Conservation (phyloP, 495 filamentous ascomycete genomes). For the Neurospora cerealis region DNA sequence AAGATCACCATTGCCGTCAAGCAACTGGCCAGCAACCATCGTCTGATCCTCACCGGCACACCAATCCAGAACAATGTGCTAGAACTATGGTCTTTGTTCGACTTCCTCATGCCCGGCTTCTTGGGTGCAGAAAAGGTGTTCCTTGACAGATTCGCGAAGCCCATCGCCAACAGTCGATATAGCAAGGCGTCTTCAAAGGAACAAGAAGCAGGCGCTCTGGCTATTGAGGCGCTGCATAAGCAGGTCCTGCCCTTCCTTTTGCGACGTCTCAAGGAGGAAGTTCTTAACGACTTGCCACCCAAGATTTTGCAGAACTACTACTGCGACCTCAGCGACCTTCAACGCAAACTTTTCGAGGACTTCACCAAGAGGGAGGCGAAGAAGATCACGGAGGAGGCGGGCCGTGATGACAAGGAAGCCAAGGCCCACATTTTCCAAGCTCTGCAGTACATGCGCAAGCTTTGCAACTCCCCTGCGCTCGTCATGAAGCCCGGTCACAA, state of each 20-base stretch:
- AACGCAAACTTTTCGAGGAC: slow-evolving; percentile 90
- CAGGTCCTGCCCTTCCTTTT: slow-evolving; percentile 95
- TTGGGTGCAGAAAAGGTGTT: slow-evolving; percentile 98
- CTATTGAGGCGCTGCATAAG: slow-evolving; percentile 94
- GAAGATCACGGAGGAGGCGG: slow-evolving; percentile 66
- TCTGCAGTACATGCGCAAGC: slow-evolving; percentile 96
- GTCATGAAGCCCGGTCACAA: slow-evolving; percentile 92
- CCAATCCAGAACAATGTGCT: slow-evolving; percentile 96
- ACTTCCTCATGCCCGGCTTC: slow-evolving; percentile 98
- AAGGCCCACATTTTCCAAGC: slow-evolving; percentile 99
- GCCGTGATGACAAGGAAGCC: slow-evolving; percentile 71
- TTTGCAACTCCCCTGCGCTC: slow-evolving; percentile 93
- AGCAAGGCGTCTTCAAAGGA: slow-evolving; percentile 97
- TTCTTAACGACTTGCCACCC: slow-evolving; percentile 88
- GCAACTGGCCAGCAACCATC: slow-evolving; percentile 77
- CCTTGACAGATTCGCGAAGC: slow-evolving; percentile 92
- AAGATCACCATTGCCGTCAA: slow-evolving; percentile 92
- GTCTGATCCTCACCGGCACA: slow-evolving; percentile 90
- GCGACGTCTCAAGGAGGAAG: slow-evolving; percentile 94
- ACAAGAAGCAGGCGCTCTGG: slow-evolving; percentile 91
- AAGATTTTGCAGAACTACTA: slow-evolving; percentile 99
- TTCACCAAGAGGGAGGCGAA: slow-evolving; percentile 89
- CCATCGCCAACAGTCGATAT: slow-evolving; percentile 88
- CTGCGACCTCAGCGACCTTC: slow-evolving; percentile 92
- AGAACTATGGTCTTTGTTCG: slow-evolving; percentile 96